Conservation (phyloP, 2,329 filamentous ascomycete species). For the Cadophora sp. region DNA sequence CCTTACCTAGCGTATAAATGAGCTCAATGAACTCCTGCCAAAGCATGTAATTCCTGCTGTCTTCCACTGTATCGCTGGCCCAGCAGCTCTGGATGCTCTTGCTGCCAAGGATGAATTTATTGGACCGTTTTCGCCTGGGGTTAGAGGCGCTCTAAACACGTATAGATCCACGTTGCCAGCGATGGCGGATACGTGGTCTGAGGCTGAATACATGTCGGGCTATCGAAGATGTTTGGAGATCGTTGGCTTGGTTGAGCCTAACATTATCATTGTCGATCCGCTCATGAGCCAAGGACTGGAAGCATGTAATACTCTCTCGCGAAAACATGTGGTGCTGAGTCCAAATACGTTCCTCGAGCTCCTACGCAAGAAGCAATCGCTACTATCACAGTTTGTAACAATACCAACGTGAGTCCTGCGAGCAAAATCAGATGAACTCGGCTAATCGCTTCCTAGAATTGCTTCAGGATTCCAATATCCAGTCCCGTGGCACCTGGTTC, state of each 20-base stretch:
- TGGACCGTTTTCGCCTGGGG: constrained; percentile 42
- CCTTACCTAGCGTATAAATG: constrained; percentile 35
- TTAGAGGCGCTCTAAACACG: constrained; percentile 46
- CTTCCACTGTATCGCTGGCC: constrained; percentile 47
- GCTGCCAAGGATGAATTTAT: constrained; percentile 29
- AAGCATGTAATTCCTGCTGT: constrained; percentile 27
- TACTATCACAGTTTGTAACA: constrained; percentile 45
- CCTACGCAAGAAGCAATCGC: constrained; percentile 48
- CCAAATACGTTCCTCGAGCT: constrained; percentile 54
- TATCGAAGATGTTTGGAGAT: constrained; percentile 49
- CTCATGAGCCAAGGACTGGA: constrained; percentile 53
- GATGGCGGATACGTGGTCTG: constrained; percentile 45
- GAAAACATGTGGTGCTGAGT: constrained; percentile 49
- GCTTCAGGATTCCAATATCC: constrained; percentile 54
- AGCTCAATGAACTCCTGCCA: constrained; percentile 33
- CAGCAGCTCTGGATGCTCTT: constrained; percentile 45
- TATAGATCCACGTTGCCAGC: constrained; percentile 37
- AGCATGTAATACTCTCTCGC: constrained; percentile 47
- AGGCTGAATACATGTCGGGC: constrained; percentile 49
- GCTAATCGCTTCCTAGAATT: constrained; percentile 43
- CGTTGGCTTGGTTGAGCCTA: constrained; percentile 47
- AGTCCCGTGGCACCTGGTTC: constrained; percentile 51
- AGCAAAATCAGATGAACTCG: not conserved
- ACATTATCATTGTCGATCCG: constrained; percentile 51
- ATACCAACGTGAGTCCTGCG: constrained; percentile 47